These are phyloP conservation scores for Paradendryphiella salina DNA, from an alignment of 2,329 filamentous ascomycete genomes.

Conservation along the genomic window DNA sequence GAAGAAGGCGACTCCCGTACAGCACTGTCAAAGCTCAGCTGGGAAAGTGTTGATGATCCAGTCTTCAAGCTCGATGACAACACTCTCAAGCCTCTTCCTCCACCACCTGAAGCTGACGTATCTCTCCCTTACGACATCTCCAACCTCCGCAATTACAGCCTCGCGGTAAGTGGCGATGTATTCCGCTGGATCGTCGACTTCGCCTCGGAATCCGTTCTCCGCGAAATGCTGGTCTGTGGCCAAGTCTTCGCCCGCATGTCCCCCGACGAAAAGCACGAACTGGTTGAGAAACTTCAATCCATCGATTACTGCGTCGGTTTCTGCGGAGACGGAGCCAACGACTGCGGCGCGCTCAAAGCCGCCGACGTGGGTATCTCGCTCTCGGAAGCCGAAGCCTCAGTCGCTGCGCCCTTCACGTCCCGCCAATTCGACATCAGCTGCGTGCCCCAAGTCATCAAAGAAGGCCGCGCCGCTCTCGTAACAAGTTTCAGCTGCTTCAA, in stretches of 20 bases:
- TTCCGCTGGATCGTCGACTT: conserved; percentile 97
- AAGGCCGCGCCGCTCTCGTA: conserved; percentile 92
- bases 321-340: conserved; percentile 96
- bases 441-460: conserved; percentile 87
- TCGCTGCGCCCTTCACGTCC: conserved; percentile 97
- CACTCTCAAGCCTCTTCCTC: conserved; percentile 76
- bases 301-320: conserved; percentile 96
- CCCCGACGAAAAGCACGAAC: conserved; percentile 95
- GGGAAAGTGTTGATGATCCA: conserved; percentile 94
- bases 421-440: conserved; percentile 95
- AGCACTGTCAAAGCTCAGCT: conserved; percentile 72
- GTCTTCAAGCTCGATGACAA: conserved; percentile 75
- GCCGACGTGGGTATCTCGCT: conserved; percentile 97
- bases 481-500: conserved; percentile 99
- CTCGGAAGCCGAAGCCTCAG: conserved; percentile 94
- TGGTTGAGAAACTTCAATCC: conserved; percentile 95
- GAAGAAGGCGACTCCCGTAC: conserved; percentile 75
- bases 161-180: conserved; percentile 89
- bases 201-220: conserved; percentile 76
- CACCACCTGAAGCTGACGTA: conserved; percentile 71
- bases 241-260: conserved; percentile 99
- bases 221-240: conserved; percentile 84
- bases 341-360: conserved; percentile 94
- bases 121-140: conserved; percentile 84
- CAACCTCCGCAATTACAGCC: conserved; percentile 79